These are phyloP conservation scores for Hypoxylon sp. DNA, from an alignment of 2,329 filamentous ascomycete genomes.

Conservation along the genomic window DNA sequence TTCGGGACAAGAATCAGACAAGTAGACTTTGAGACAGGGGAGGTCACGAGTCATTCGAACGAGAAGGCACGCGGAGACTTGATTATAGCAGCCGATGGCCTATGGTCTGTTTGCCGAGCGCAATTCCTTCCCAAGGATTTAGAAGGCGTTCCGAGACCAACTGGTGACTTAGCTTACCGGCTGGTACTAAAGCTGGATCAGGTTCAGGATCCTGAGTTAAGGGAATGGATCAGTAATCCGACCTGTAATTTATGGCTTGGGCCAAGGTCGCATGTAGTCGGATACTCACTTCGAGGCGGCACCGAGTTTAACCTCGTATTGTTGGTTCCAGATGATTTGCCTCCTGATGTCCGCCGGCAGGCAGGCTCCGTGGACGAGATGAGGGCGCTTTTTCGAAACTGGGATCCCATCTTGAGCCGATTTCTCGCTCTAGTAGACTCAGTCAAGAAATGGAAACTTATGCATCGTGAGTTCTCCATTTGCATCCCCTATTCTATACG, in stretches of 20 bases:
- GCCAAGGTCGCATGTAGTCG: slow-evolving; percentile 67
- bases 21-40: slow-evolving; percentile 58
- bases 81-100: slow-evolving; percentile 69
- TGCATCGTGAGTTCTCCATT: slow-evolving; percentile 54
- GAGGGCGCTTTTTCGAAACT: slow-evolving; percentile 64
- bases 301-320: slow-evolving; percentile 72
- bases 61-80: slow-evolving; percentile 58
- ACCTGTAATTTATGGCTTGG: slow-evolving; percentile 71
- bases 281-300: slow-evolving; percentile 67
- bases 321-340: slow-evolving; percentile 69
- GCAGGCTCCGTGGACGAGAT: slow-evolving; percentile 68
- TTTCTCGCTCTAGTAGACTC: slow-evolving; percentile 60
- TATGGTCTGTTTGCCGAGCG: slow-evolving; percentile 67
- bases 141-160: slow-evolving; percentile 60
- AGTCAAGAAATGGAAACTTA: slow-evolving; percentile 75
- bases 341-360: slow-evolving; percentile 59
- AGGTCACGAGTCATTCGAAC: slow-evolving; percentile 52
- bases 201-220: slow-evolving; percentile 60
- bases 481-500: neutral
- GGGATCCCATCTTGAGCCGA: slow-evolving; percentile 66
- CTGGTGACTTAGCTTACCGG: slow-evolving; percentile 72
- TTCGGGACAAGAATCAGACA: slow-evolving; percentile 57
- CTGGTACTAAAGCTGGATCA: slow-evolving; percentile 64
- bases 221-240: slow-evolving; percentile 61
- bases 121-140: slow-evolving; percentile 53